Evolutionary conservation across 768 basidiomycete species (phyloP).

Genomic region (Floccularia luteovirens): DNA sequence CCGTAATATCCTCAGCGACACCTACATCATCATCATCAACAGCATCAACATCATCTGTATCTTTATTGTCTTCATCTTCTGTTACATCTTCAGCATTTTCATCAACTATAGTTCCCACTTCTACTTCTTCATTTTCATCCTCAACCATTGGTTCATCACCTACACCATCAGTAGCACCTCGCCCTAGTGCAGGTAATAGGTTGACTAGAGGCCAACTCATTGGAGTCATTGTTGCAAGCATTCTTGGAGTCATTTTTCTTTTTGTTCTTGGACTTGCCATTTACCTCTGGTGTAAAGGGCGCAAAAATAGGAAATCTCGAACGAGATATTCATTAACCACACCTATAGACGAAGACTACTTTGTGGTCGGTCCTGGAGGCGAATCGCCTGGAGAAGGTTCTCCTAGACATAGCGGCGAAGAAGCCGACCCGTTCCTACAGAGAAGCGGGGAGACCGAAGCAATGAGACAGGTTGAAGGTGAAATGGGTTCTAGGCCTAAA

Average conservation of each 20-base stretch:
- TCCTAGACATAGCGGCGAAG: constrained; percentile 64
- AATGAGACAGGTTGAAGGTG: constrained; percentile 8
- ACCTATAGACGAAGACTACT: constrained; percentile 29
- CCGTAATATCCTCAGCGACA: constrained; percentile 20
- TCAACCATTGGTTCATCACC: constrained; percentile 9
- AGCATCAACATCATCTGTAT: constrained; percentile 20
- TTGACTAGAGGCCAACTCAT: constrained; percentile 36
- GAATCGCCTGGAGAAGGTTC: constrained; percentile 54
- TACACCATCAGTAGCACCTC: constrained; percentile 4
- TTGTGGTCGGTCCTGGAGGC: constrained; percentile 28
- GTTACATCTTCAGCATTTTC: constrained; percentile 7
- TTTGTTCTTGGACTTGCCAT: constrained; percentile 40
- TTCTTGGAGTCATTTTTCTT: constrained; percentile 52
- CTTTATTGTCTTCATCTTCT: constrained; percentile 14
- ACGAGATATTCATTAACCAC: constrained; percentile 21
- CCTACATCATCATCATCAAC: constrained; percentile 13
- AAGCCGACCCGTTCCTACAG: constrained; percentile 57
- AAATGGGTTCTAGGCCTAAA: constrained; percentile 15
- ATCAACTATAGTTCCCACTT: constrained; percentile 12
- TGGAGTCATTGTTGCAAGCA: constrained; percentile 51
- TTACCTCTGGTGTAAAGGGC: constrained; percentile 41
- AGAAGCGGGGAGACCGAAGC: constrained; percentile 13
- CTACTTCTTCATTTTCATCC: constrained; percentile 4
- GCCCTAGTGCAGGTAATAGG: constrained; percentile 4
- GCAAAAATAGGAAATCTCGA: constrained; percentile 26